Base-by-base conservation (phyloP, 139 green algal genomes). In the Tetraselmis chui region DNA sequence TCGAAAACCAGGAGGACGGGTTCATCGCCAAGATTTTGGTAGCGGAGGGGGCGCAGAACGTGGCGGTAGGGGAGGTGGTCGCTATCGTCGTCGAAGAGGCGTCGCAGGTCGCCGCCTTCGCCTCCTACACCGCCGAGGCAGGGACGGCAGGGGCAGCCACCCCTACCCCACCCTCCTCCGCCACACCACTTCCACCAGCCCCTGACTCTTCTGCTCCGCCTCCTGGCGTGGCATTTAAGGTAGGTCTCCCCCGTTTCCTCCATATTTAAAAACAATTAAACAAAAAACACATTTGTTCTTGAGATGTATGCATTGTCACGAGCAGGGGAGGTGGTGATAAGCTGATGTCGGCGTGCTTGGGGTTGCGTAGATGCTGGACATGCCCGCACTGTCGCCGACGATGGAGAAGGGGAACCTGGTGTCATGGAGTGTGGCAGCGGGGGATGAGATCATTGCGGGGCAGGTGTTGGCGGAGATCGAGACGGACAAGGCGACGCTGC, bases 391-490 rank as follows among this genome's bases (percentile, higher is more conserved):
- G 5, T 97, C 93, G 1, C 94, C 94, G n/a, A 98, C 94, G 0
- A 97, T 98, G 94, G 83, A 86, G 1, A 82, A 92, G 78, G 94
- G 94, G 76, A 96, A 93, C 87, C 78, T 96, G 0, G 83, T 87
- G 0, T 84, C 79, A 59, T 91, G 88, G 87, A 81, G 87, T 31
- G 89, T 96, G 2, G 93, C 87, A 26, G 90, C 90, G 32, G 94
- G 94, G 1, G 89, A 94, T 77, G 85, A 88, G 75, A 84, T 98
- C 0, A 81, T 82, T 26, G 80, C 93, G 1, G 95, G 95, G 0
- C 89, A 95, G 75, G 85, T 98, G 23, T 87, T 98, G 28, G 93
- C 91, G 2, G 95, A 98, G 23, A 90, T 98, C 0, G 96, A 99
- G 84, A 99, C 95, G 2, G 95, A 98, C 88, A 98, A 98, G 85